Evolutionary conservation across 2,329 filamentous ascomycete genomes (phyloP), one percentile per base, ranked within the genome.

Genomic region (Aspergillus ochraceus): DNA sequence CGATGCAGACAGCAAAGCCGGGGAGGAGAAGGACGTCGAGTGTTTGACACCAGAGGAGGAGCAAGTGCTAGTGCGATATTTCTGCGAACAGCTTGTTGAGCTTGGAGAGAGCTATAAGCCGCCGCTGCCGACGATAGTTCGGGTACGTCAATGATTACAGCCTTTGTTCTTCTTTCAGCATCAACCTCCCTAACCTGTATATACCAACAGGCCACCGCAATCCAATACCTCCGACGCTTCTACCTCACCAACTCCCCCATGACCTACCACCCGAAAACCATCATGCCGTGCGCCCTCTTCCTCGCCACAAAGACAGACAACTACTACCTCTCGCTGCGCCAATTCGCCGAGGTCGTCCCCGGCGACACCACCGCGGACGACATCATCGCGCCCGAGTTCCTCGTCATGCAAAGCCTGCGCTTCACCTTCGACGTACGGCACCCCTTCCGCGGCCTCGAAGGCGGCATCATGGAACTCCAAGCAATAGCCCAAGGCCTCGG

Each of bases 161-260:
- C 49, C 20, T n/a, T 17, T 30, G 12, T 19, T 30, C 30, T 36
- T 29, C 36, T 45, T 58, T 14, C 52, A 36, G 36, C 32, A 29
- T 51, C 29, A 6, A 10, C 9, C 24, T 24, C 30, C n/a, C 32
- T 19, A 46, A 12, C 5, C 14, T 6, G 42, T 30, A 12, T 14
- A 36, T 49, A 54, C 20, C 32, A 39, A 59, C 54, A 87, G 83
- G 88, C 90, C 26, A 97, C 93, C 6, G 91, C 92, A 3, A 90
- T 94, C 62, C 88, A 96, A 71, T 97, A 96, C 74, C 84, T 99
- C 61, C 90, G 91, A 58, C 90, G 95, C 59, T 98, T 99, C 83
- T 99, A 98, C 80, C 85, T 97, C 42, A 94, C 90, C 71, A 97
- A 98, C 78, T 96, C 91, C 46, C 87, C 93, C 70, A 97, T 98